Evolutionary conservation across 495 filamentous ascomycete genomes (phyloP), one percentile per base, ranked within the genome.

Genomic region (Apodospora peruviana): DNA sequence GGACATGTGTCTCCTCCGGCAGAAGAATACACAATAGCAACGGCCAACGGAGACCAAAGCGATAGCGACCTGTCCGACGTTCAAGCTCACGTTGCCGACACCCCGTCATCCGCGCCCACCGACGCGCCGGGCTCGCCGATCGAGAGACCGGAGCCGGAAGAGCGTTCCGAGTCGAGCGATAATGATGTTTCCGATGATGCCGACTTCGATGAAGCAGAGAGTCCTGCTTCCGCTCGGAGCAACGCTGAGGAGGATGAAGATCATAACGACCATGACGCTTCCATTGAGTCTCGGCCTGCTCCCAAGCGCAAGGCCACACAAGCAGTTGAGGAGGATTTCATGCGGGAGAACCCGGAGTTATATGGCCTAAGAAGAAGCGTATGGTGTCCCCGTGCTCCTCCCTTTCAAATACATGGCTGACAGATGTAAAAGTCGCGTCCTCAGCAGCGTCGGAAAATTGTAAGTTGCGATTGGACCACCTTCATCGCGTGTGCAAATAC

Each of bases 331-430:
- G 88, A 94, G 23, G 85, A 91, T 19, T 87, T 81, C 56, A 96
- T 96, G 55, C 75, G 81, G 53, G 83, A 89, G 60, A 90, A 98
- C 62, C 93, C 93, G n/a, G 93, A 96, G 62, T 72, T 98, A 17
- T 98, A 96, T 69, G 93, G 91, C 16, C 74, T 99, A 42, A 80
- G 93, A 51, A 79, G 93, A 61, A 98, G 93, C 72, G 90, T 90
- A 83, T 47, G 85, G 64, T 27, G 34, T 23, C 18, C 52, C 51
- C 43, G 51, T 39, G 23, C 21, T 38, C 5, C 43, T 20, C 18
- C 2, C 9, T 27, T 27, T 37, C 5, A 45, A 27, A 5, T 44
- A 44, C 38, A 42, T 48, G 43, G 61, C 78, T 70, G 67, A 74
- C 65, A 48, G 44, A 23, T 48, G 19, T 25, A 39, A 46, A 40